Evolutionary conservation across 306 rosid genomes (phyloP), one percentile per base, ranked within the genome.

Genomic region (Quercus suber): DNA sequence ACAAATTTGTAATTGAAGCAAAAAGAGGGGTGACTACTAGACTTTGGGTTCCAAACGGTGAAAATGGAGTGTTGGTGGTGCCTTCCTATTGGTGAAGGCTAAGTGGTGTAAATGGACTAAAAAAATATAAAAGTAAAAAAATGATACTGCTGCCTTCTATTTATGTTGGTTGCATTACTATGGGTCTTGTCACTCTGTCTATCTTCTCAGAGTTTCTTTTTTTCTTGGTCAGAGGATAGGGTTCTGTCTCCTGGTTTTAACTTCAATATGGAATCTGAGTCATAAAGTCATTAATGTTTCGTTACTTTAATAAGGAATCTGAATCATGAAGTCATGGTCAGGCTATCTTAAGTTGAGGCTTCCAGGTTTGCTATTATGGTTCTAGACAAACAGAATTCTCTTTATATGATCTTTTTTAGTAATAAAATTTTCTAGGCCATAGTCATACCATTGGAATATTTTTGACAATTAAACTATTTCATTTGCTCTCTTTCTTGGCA

Each of bases 401-500:
- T 23, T 23, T 59, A 12, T 59, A 2, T 59, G 15, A 59, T 8
- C 23, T 59, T 64, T n/a, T 18, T 19, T 67, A 4, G 17, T 1
- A 9, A 35, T 4, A 11, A 67, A 35, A 67, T 35, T 13, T 67
- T 19, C 49, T 67, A 1, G 3, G 27, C 11, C 17, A 9, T 19
- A 35, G n/a, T 67, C 37, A 67, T 33, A 19, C 35, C 3, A 23
- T 33, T 31, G 18, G 49, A 77, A 27, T 33, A 17, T 58, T 58
- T 37, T 51, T 21, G 71, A 21, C 45, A 78, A 71, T 58, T 60
- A 45, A 74, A 71, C 25, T 5, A 64, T 64, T 17, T 28, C 55
- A 33, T 45, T 80, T 25, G 20, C 65, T 61, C 65, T 69, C 20
- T 69, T 60, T 67, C 43, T 35, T n/a, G 49, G 18, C 65, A 76